A percentile compares a stretch with the other conserved stretches of the same genome.
These are phyloP conservation scores for Xylaria sp. DNA, from an alignment of 2,329 filamentous ascomycete species.

Conservation along the genomic window DNA sequence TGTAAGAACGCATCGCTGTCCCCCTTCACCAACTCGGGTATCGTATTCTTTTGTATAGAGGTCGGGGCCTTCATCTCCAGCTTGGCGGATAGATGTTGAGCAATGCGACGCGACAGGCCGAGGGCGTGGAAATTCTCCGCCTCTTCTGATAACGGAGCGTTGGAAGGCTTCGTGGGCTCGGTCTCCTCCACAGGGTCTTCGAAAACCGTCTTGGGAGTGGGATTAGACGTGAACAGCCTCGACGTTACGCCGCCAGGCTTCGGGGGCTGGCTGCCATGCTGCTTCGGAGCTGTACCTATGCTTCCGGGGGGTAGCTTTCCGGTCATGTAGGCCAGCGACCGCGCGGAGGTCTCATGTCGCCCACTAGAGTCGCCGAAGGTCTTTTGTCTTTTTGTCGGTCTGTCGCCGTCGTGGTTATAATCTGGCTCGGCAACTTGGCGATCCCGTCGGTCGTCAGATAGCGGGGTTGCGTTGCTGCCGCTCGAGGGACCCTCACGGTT, in stretches of 20 bases:
- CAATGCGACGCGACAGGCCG: slow-evolving; percentile 78
- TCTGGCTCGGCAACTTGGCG: slow-evolving; percentile 15
- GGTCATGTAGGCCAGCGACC: slow-evolving; percentile 37
- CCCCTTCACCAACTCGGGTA: slow-evolving; percentile 76
- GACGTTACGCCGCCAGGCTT: slow-evolving; percentile 66
- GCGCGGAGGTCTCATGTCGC: slow-evolving; percentile 20
- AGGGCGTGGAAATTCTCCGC: slow-evolving; percentile 84
- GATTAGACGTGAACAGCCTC: slow-evolving; percentile 90
- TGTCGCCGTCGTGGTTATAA: slow-evolving; percentile 32
- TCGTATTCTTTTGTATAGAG: slow-evolving; percentile 88
- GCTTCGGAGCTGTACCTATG: slow-evolving; percentile 32
- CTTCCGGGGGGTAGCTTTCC: slow-evolving; percentile 43
- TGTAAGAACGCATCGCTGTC: slow-evolving; percentile 94
- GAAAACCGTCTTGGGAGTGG: slow-evolving; percentile 66
- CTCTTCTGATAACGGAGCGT: slow-evolving; percentile 84
- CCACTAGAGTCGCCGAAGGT: slow-evolving; percentile 27
- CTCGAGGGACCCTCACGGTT: slow-evolving; percentile 32
- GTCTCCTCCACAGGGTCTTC: slow-evolving; percentile 51
- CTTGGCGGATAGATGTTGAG: slow-evolving; percentile 81
- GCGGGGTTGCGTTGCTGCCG: slow-evolving; percentile 35
- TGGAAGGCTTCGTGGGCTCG: slow-evolving; percentile 74
- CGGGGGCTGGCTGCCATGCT: slow-evolving; percentile 21
- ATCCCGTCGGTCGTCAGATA: slow-evolving; percentile 32
- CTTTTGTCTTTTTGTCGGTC: slow-evolving; percentile 52
- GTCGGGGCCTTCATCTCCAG: slow-evolving; percentile 89